Evolutionary conservation across 306 rosid species (phyloP), one percentile per base, ranked within the genome.

Genomic region (Trifolium dubium): DNA sequence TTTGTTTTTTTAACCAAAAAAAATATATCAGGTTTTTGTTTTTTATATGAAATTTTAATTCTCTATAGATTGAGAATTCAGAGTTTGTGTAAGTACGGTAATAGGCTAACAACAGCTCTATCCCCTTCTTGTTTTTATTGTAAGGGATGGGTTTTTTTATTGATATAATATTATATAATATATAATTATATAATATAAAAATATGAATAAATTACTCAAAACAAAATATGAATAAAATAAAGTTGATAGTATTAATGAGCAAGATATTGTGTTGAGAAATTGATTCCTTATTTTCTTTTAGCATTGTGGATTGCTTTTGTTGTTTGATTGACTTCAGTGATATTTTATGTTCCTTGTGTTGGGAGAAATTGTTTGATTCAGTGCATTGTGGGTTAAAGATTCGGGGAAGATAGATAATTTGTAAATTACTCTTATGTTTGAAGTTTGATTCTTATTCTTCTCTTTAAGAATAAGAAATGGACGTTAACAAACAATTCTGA

Each of bases 71-170:
- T 30, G 87, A 76, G 69, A 67, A 65, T 73, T 77, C 23, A 73
- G 54, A 53, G 47, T 58, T 59, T 54, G 67, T 80, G 77, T 71
- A 78, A 17, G 34, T 62, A 77, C 76, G 67, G 65, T 74, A 76
- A 40, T 40, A 65, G 71, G 71, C 71, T 65, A 65, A 41, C 32
- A 65, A 41, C 32, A 63, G 72, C 73, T 77, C 69, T 79, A 74
- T 75, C 81, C 89, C 96, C 86, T 86, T 86, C 87, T 82, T 40
- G 3, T 89, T 88, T 90, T 77, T 86, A 9, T 72, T 83, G 93
- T 17, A 80, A 83, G 93, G 93, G 93, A 76, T 67, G 56, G 11
- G 39, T 44, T 74, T 67, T 77, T 77, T 83, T 72, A 28, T 18
- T 31, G 11, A 65, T 80, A 81, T 65, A 82, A 76, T 74, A 84